Evolutionary conservation across 208 protist species (phyloP).

Genomic region (Jaenimonas drosophilae): DNA sequence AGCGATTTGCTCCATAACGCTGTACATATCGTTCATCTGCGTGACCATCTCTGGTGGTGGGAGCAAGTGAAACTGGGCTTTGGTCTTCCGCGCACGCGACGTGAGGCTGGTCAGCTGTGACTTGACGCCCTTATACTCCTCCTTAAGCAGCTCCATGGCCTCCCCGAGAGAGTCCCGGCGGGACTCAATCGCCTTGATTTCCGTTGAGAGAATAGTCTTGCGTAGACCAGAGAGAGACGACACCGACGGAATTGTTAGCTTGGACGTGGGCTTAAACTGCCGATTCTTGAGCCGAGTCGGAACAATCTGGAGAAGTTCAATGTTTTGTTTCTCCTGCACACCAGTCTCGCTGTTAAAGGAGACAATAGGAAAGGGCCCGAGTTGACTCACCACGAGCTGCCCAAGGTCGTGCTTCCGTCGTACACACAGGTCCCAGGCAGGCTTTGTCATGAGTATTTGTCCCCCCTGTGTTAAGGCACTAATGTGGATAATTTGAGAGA

Average conservation of each 20-base stretch:
- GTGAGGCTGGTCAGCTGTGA: constrained; percentile 23
- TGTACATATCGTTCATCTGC: constrained; percentile 81
- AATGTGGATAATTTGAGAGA: constrained; percentile 70
- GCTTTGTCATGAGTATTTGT: constrained; percentile 60
- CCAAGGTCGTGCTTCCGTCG: constrained; percentile 43
- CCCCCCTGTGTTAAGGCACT: constrained; percentile 60
- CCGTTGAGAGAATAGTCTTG: constrained; percentile 33
- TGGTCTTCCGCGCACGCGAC: constrained; percentile 22
- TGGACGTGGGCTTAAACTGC: constrained; percentile 23
- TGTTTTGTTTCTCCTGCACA: constrained; percentile 53
- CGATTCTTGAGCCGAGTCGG: constrained; percentile 32
- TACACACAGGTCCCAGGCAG: constrained; percentile 59
- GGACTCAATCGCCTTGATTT: constrained; percentile 49
- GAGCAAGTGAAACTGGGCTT: constrained; percentile 71
- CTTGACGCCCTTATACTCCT: constrained; percentile 46
- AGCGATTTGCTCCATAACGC: constrained; percentile 68
- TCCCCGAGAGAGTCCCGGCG: constrained; percentile 33
- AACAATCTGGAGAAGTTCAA: constrained; percentile 52
- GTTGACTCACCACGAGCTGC: constrained; percentile 24
- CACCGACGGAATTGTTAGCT: constrained; percentile 14
- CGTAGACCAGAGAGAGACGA: constrained; percentile 34
- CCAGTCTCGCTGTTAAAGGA: constrained; percentile 60
- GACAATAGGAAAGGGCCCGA: constrained; percentile 48
- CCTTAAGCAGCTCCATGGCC: constrained; percentile 28
- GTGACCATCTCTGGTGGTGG: constrained; percentile 72